Evolutionary conservation across 2,329 filamentous ascomycete genomes (phyloP).

Genomic region (Leptographium procerum): DNA sequence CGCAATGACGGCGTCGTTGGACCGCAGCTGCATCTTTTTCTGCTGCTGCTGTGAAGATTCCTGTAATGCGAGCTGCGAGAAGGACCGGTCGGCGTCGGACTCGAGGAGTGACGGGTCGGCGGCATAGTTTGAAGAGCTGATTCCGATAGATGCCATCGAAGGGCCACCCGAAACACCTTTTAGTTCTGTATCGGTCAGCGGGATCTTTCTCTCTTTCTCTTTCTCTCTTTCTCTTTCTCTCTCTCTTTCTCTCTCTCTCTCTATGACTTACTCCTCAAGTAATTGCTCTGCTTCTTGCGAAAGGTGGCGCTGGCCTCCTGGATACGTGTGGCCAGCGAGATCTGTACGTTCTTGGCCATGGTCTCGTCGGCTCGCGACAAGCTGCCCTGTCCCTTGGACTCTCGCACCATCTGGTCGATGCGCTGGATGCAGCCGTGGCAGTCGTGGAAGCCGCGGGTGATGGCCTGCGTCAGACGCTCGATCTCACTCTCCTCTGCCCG

Average conservation of each 20-base stretch:
- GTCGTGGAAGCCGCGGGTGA: constrained; percentile 78
- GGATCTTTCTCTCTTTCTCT: neutral
- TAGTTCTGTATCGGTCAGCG: constrained; percentile 45
- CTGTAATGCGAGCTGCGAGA: constrained; percentile 80
- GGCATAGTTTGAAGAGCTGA: constrained; percentile 23
- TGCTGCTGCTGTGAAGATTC: constrained; percentile 57
- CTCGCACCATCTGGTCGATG: constrained; percentile 76
- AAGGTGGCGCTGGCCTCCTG: constrained; percentile 88
- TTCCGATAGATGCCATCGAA: constrained; percentile 12
- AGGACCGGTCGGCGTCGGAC: constrained; percentile 84
- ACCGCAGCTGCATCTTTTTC: constrained; percentile 48
- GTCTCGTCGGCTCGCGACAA: constrained; percentile 78
- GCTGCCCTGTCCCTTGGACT: constrained; percentile 60
- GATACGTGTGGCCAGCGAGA: constrained; percentile 75
- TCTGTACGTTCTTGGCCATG: constrained; percentile 94
- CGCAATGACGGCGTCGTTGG: constrained; percentile 73
- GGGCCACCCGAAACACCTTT: constrained; percentile 50
- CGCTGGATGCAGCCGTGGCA: constrained; percentile 83
- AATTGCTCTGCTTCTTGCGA: constrained; percentile 93
- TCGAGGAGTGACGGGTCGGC: constrained; percentile 82
- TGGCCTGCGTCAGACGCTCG: constrained; percentile 77
- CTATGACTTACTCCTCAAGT: constrained; percentile 68
- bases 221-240: neutral
- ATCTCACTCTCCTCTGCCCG: constrained; percentile 80
- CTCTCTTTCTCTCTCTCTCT: neutral